Base-by-base conservation (phyloP, 106 monocot species). In the Iris macrosiphon region DNA sequence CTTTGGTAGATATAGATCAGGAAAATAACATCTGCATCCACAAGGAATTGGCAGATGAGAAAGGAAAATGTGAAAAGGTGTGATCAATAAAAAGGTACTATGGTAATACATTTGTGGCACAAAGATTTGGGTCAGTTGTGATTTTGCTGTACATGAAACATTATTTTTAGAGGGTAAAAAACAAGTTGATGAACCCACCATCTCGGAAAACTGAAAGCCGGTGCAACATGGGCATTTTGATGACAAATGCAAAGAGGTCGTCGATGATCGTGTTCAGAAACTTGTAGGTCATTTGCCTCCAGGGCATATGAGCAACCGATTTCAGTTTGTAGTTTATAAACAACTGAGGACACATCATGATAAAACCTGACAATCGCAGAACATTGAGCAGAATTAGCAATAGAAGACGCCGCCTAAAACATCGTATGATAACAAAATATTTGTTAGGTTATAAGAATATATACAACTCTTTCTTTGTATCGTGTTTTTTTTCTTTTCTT, bases 251-350 rank as follows among this genome's bases (percentile, higher is more conserved):
- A 66, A 89, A 86, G 23, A 89, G 77, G 49, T 96, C 95, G 29
- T 96, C 95, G 41, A 89, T 86, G 35, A 96, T 86, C 0, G 95
- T 96, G 60, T 96, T 96, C 34, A 96, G 85, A 63, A 96, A 96
- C 45, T 96, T 96, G 77, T 96, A 96, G 17, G 95, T 96, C 95
- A 96, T 96, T 54, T 95, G 95, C 60, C 89, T 89, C 95, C 95
- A 95, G 2, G 95, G 95, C 34, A 95, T 62, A 82, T 89, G 95
- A 47, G 89, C 89, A 33, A 95, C 95, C 0, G 95, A 96, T 55
- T 89, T 72, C 35, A 96, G 69, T 60, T 96, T 96, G 52, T 96
- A 96, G 66, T 90, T 96, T 42, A 96, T 86, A 64, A 96, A 90
- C 32, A 96, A 69, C 38, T 90, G 89, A 16, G 96, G 89, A 69